These are phyloP conservation scores for Areca catechu DNA, from an alignment of 176 grass and related monocot species.

Conservation along the genomic window DNA sequence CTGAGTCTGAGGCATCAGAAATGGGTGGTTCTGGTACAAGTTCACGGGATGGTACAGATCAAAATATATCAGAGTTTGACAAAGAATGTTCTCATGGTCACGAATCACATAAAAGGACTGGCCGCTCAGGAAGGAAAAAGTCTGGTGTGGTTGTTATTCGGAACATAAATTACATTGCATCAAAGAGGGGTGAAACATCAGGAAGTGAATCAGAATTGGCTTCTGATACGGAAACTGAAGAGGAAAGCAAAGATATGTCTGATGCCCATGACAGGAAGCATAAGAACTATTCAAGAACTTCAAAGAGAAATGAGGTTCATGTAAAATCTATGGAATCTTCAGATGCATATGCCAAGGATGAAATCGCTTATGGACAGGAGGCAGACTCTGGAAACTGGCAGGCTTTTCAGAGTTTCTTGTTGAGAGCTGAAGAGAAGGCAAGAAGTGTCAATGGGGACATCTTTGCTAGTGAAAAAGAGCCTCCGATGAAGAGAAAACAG, in stretches of 20 bases:
- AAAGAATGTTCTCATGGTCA: slow-evolving; percentile 40
- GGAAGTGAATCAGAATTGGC: slow-evolving; percentile 49
- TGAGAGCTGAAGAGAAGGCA: slow-evolving; percentile 79
- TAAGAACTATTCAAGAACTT: slow-evolving; percentile 31
- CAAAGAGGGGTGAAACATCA: slow-evolving; percentile 52
- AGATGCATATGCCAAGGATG: slow-evolving; percentile 44
- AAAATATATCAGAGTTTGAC: slow-evolving; percentile 34
- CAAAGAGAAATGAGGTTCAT: slow-evolving; percentile 59
- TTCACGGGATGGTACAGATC: slow-evolving; percentile 24
- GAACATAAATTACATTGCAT: slow-evolving; percentile 72
- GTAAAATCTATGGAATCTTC: slow-evolving; percentile 33
- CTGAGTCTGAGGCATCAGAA: slow-evolving; percentile 32
- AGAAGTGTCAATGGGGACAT: slow-evolving; percentile 41
- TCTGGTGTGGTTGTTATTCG: slow-evolving; percentile 67
- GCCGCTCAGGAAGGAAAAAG: slow-evolving; percentile 67
- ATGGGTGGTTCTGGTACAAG: not conserved
- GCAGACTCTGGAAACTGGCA: slow-evolving; percentile 79
- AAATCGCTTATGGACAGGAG: slow-evolving; percentile 31
- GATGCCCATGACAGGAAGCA: slow-evolving; percentile 47
- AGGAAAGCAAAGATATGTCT: slow-evolving; percentile 34
- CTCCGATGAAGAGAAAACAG: slow-evolving; percentile 36
- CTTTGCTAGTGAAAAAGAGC: slow-evolving; percentile 61
- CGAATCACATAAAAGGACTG: slow-evolving; percentile 61
- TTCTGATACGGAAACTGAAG: slow-evolving; percentile 40
- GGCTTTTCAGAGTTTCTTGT: slow-evolving; percentile 78